Conservation (phyloP, 768 basidiomycete genomes). For the Tubosaeta brunneosetosa region DNA sequence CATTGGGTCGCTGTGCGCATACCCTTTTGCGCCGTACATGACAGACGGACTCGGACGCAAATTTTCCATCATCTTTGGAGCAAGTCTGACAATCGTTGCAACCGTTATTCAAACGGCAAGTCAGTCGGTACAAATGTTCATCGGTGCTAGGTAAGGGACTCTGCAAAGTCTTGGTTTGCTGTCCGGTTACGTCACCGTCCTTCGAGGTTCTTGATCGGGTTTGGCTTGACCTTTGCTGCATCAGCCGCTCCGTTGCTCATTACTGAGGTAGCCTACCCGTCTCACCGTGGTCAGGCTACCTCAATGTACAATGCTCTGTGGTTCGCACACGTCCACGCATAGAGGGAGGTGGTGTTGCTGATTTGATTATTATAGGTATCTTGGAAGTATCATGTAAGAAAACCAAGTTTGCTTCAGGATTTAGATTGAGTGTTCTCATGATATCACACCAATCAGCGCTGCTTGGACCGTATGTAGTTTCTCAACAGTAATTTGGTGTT, state of each 20-base stretch:
- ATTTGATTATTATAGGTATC: constrained; percentile 19
- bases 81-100: constrained; percentile 36
- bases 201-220: constrained; percentile 35
- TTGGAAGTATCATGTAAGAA: constrained; percentile 33
- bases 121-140: constrained; percentile 41
- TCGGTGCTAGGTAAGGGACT: constrained; percentile 34
- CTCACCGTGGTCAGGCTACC: constrained; percentile 43
- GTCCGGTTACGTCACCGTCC: background rate
- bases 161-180: background rate
- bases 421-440: no score
- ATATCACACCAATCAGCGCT: constrained; percentile 33
- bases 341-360: background rate
- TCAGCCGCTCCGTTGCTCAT: constrained; percentile 46
- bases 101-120: constrained; percentile 37
- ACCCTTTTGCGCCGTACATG: constrained; percentile 39
- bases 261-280: constrained; percentile 48
- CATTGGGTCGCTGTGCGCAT: constrained; percentile 36
- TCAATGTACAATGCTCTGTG: constrained; percentile 43
- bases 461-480: constrained; percentile 51
- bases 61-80: constrained; percentile 34
- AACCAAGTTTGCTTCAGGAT: background rate
- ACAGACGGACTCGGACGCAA: constrained; percentile 39
- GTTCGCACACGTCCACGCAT: constrained; percentile 24
- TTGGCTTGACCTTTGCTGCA: constrained; percentile 39
- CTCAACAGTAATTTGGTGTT: background rate